Evolutionary conservation across 2,329 filamentous ascomycete genomes (phyloP), one percentile per base, ranked within the genome.

Genomic region (Colletotrichum liriopes): DNA sequence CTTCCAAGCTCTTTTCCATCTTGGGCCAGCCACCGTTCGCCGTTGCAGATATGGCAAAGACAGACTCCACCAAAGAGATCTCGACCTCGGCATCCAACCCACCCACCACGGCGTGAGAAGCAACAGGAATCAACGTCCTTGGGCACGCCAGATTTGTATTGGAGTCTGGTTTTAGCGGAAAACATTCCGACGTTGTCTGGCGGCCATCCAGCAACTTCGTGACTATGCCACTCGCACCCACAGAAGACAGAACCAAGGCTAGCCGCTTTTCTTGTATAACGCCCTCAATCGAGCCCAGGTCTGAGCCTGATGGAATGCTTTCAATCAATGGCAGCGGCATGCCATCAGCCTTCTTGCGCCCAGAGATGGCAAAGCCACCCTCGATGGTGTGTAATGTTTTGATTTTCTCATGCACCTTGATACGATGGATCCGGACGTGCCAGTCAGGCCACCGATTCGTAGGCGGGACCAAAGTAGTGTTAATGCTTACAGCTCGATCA

Each of bases 361-460:
- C 65, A 3, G n/a, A 59, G 16, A 77, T 74, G 0, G 77, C 77
- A 41, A 78, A 79, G 0, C 77, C 77, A 0, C 77, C 76, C 45
- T 76, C 77, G 3, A 75, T 69, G 3, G 74, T 65, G 35, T 73
- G 67, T 1, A 77, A 32, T 0, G 54, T 59, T n/a, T 51, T 45
- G 1, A 61, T n/a, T 1, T n/a, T 8, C 23, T 26, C 35, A 2
- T 59, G 56, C 0, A 60, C 16, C n/a, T 43, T 51, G 43, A 78
- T 26, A 0, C 74, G 74, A 51, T 81, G 80, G 0, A 79, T 51
- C 0, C 80, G 56, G 0, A 79, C 45, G 69, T 82, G 79, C 80
- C 80, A 82, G 26, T 81, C 79, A 1, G 80, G 80, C 80, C 79
- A 81, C 9, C 76, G 67, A n/a, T 73, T 65, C 1, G 76, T 77